Conservation (phyloP, 257 asterid genomes). For the Solanum appendiculatum region DNA sequence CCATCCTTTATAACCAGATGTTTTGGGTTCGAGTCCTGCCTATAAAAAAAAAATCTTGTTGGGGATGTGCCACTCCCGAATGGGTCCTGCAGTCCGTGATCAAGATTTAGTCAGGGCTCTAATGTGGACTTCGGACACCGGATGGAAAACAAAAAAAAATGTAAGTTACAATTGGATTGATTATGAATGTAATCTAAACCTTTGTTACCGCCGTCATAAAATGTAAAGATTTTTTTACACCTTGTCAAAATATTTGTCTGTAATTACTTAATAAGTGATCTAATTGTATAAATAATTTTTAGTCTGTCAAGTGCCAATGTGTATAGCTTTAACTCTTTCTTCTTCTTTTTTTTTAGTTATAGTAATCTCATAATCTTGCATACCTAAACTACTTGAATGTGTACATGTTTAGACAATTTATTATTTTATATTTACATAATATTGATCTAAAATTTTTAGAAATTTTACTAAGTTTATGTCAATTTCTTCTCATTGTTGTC, state of each 20-base stretch:
- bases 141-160: not conserved
- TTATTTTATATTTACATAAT: no score
- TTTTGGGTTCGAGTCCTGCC: fast-evolving
- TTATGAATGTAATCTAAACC: not conserved
- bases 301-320: not conserved
- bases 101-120: fast-evolving
- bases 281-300: not conserved
- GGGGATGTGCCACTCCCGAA: fast-evolving
- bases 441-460: no score
- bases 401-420: not conserved
- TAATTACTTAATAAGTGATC: not conserved
- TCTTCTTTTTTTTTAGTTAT: no score
- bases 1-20: not conserved
- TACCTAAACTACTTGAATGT: not conserved
- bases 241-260: not conserved
- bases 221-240: not conserved
- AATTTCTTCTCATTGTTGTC: no score
- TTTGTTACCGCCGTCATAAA: not conserved
- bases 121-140: not conserved
- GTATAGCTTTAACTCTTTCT: not conserved
- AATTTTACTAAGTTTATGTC: no score
- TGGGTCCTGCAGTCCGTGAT: fast-evolving
- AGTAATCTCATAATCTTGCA: not conserved
- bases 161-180: not conserved
- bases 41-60: no score